Percentiles rank a stretch among this genome's conserved stretches.
These are phyloP conservation scores for Cladosporium phlei DNA, from an alignment of 2,329 filamentous ascomycete species.

Conservation along the genomic window DNA sequence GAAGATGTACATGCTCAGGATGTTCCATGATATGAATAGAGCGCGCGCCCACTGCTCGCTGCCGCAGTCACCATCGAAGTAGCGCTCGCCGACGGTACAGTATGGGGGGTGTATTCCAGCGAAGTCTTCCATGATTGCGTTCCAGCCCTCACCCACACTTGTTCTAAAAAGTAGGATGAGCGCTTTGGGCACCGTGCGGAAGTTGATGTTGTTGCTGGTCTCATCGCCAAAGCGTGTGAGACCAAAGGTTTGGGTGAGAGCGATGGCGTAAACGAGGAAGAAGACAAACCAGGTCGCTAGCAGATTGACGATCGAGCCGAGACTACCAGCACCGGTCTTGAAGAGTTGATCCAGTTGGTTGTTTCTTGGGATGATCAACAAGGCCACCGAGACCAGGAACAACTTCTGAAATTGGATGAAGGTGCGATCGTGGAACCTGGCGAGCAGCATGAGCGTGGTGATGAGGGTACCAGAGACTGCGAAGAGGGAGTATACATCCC, in stretches of 20 bases:
- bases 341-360: constrained; percentile 97
- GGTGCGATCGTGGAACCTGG: constrained; percentile 49
- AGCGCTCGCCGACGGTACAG: constrained; percentile 67
- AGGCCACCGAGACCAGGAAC: constrained; percentile 82
- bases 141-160: constrained; percentile 95
- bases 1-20: constrained; percentile 99
- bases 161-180: constrained; percentile 89
- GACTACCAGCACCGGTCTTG: constrained; percentile 93
- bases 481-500: constrained; percentile 86
- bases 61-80: constrained; percentile 88
- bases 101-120: constrained; percentile 72
- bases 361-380: constrained; percentile 90
- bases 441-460: constrained; percentile 73
- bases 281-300: constrained; percentile 96
- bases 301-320: constrained; percentile 84
- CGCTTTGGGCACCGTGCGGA: constrained; percentile 88
- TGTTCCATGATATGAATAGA: constrained; percentile 95
- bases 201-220: constrained; percentile 78
- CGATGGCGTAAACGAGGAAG: constrained; percentile 94
- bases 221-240: constrained; percentile 77
- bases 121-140: constrained; percentile 93
- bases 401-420: constrained; percentile 86
- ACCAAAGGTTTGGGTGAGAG: constrained; percentile 91
- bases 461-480: constrained; percentile 74
- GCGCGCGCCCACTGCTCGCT: constrained; percentile 82